Percentiles rank a stretch among this genome's conserved stretches.
Conservation (phyloP, 176 grass and related monocot species). For the Ampelocalamus luodianensis region DNA sequence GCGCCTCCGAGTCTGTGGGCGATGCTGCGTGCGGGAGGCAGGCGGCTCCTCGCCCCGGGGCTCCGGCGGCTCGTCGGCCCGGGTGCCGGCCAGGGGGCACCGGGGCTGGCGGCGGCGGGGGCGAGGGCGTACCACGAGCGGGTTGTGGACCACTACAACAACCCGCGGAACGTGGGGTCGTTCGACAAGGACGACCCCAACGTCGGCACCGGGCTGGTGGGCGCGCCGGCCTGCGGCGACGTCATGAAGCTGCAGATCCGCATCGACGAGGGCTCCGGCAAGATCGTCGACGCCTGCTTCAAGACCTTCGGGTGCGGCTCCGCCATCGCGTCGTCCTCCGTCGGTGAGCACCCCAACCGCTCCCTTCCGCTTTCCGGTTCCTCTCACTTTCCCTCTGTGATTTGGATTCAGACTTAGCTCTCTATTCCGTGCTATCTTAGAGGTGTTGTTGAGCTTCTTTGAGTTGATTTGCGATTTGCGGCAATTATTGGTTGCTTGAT, state of each 20-base stretch:
- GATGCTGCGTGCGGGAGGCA: slow-evolving; percentile 66
- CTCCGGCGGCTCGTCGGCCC: slow-evolving; percentile 37
- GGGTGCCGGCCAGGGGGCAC: not conserved
- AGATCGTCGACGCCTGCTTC: slow-evolving; percentile 97
- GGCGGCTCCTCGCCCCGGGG: slow-evolving; percentile 43
- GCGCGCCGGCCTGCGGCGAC: slow-evolving; percentile 94
- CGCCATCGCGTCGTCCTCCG: slow-evolving; percentile 94
- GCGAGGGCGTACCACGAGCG: slow-evolving; percentile 87
- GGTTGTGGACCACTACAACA: slow-evolving; percentile 98
- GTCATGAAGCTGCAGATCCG: slow-evolving; percentile 99
- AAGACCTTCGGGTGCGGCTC: slow-evolving; percentile 99
- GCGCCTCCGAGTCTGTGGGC: slow-evolving; percentile 34
- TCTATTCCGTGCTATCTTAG: not conserved
- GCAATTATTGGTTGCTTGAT: not conserved
- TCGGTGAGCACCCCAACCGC: slow-evolving; percentile 52
- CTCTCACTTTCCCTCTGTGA: not conserved
- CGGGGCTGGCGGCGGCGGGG: slow-evolving; percentile 31
- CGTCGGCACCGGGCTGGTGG: slow-evolving; percentile 92
- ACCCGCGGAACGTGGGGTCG: slow-evolving; percentile 91
- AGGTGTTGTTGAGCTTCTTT: not conserved
- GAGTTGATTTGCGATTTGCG: slow-evolving; percentile 9
- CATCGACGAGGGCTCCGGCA: slow-evolving; percentile 75
- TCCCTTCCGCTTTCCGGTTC: not conserved
- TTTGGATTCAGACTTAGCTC: not conserved
- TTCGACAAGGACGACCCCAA: slow-evolving; percentile 92